phyloP scores from a whole-genome alignment of 2,329 filamentous ascomycete species.

The Trichoderma atroviride region DNA sequence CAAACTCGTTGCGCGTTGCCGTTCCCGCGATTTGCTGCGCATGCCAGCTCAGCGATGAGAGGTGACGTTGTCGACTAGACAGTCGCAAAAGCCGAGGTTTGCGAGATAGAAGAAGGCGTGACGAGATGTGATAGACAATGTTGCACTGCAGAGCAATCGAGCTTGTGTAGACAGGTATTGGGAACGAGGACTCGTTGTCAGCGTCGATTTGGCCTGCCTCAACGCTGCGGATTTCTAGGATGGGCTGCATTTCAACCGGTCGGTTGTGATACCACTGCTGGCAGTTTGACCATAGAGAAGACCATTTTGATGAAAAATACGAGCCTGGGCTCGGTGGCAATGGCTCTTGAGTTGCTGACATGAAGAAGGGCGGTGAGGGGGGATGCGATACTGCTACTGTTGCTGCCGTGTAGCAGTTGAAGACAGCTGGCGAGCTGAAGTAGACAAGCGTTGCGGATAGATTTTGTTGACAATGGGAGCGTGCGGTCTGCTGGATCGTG shows the following conservation, averaged over 20 bases:
- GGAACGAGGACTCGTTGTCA: conserved; percentile 29
- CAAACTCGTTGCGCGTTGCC: conserved; percentile 36
- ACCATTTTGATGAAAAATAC: conserved; percentile 25
- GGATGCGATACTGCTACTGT: neutral
- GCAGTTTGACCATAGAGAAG: conserved; percentile 28
- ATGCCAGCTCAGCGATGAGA: conserved; percentile 35
- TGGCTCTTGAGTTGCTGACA: neutral
- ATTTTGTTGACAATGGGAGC: conserved; percentile 1
- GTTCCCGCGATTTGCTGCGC: conserved; percentile 37
- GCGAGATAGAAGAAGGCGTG: conserved; percentile 30
- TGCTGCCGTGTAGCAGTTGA: conserved; percentile 20
- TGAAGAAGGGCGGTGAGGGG: neutral
- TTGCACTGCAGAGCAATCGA: conserved; percentile 32
- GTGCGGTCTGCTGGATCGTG: neutral
- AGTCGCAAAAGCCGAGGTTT: conserved; percentile 32
- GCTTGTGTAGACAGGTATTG: conserved; percentile 31
- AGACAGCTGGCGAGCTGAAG: conserved; percentile 26
- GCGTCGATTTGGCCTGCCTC: conserved; percentile 30
- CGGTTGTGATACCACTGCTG: conserved; percentile 30
- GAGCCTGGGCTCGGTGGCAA: neutral
- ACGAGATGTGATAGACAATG: conserved; percentile 31
- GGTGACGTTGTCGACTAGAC: conserved; percentile 14
- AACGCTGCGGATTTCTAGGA: conserved; percentile 30
- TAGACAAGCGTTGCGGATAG: conserved; percentile 23
- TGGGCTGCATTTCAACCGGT: conserved; percentile 28